Percentiles rank a stretch among this genome's conserved stretches.
Evolutionary conservation across 169 alveolate species (phyloP).

Genomic region (Theileria sp.): DNA sequence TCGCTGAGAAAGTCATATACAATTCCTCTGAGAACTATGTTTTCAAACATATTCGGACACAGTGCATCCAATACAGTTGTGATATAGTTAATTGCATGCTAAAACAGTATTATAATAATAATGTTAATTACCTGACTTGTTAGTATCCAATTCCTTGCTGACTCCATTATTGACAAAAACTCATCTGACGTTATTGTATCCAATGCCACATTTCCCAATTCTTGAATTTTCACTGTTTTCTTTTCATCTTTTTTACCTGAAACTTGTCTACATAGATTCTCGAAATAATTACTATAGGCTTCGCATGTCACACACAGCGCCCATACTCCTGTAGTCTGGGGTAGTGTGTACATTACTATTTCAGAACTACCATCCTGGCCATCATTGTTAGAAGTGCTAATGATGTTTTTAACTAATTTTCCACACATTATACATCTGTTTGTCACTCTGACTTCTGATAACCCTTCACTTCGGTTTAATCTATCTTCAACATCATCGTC

Average conservation of each 20-base stretch:
- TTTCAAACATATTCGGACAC: constrained; percentile 13
- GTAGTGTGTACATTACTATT: neutral
- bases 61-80: constrained; percentile 4
- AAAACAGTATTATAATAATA: neutral
- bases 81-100: constrained; percentile 6
- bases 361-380: neutral
- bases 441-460: neutral
- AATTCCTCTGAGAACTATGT: neutral
- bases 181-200: neutral
- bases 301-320: constrained; percentile 1
- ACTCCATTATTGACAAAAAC: neutral
- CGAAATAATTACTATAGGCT: constrained; percentile 9
- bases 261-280: neutral
- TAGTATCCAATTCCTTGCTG: constrained; percentile 32
- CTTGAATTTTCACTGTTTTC: neutral
- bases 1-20: constrained; percentile 12
- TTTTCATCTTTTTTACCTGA: neutral
- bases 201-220: neutral
- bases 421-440: neutral
- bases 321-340: neutral
- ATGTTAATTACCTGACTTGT: constrained; percentile 15
- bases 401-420: neutral
- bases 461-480: neutral
- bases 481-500: neutral
- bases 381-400: neutral